phyloP scores from a whole-genome alignment of 75 land plant genomes.

The Pinus albicaulis region DNA sequence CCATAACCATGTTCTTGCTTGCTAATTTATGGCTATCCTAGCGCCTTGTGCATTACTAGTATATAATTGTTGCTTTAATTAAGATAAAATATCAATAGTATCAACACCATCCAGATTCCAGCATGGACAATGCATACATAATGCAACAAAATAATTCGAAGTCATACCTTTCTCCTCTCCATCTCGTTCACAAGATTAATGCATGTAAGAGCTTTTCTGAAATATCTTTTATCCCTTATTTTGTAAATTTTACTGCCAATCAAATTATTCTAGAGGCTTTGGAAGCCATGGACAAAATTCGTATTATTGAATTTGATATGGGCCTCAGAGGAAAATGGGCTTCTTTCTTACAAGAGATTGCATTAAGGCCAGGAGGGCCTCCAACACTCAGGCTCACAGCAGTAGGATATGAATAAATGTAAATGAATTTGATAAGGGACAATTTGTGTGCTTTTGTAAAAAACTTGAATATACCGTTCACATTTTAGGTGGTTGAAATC shows the following conservation, averaged over 20 bases:
- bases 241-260: constrained; percentile 75
- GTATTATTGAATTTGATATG: constrained; percentile 79
- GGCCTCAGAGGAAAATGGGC: constrained; percentile 90
- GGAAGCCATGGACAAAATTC: constrained; percentile 47
- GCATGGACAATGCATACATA: too few species aligned
- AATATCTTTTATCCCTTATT: constrained; percentile 71
- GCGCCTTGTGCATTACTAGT: too few species aligned
- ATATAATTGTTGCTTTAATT: too few species aligned
- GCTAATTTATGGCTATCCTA: too few species aligned
- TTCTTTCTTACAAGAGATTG: constrained; percentile 46
- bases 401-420: constrained; percentile 33
- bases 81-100: too few species aligned
- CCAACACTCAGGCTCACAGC: constrained; percentile 58
- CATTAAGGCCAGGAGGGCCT: constrained; percentile 21
- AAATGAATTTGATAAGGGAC: constrained; percentile 53
- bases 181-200: constrained; percentile 56
- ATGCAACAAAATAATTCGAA: background rate
- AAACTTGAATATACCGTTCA: constrained; percentile 44
- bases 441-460: constrained; percentile 67
- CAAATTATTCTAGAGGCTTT: constrained; percentile 81
- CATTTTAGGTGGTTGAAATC: constrained; percentile 33
- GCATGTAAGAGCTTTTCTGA: constrained; percentile 62
- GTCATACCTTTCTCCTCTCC: constrained; percentile 26
- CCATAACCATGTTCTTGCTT: too few species aligned
- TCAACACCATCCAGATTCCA: too few species aligned